Conservation (phyloP, 805 yeast species). For the Ogataea ganodermae region DNA sequence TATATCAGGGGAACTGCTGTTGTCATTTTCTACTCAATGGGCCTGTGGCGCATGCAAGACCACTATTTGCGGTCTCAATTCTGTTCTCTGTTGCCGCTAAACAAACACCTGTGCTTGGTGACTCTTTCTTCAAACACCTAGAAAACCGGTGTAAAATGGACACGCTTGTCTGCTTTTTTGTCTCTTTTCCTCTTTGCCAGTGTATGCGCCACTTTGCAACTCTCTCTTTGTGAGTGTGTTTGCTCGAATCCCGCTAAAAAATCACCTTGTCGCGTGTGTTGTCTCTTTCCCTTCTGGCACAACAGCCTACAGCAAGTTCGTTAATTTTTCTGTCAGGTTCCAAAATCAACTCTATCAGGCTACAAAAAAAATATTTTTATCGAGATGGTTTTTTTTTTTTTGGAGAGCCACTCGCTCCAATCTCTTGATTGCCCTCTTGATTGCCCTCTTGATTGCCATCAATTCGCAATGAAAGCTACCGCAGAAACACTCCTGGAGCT, state of each 20-base stretch:
- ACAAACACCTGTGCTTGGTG: not conserved
- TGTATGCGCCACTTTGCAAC: not conserved
- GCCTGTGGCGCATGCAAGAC: not conserved
- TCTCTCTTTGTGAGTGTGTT: not conserved
- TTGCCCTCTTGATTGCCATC: not conserved
- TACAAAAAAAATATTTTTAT: not conserved
- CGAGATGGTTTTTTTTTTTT: not conserved
- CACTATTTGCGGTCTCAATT: not conserved
- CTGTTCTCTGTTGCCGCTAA: not conserved
- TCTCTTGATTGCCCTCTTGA: not conserved
- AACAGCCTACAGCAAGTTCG: constrained; percentile 11
- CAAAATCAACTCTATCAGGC: constrained; percentile 3
- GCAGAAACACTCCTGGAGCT: constrained; percentile 6
- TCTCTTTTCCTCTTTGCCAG: no score
- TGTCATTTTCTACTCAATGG: constrained; percentile 53
- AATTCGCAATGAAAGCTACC: not conserved
- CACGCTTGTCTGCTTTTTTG: not conserved
- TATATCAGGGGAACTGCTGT: constrained; percentile 92
- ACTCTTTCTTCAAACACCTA: not conserved
- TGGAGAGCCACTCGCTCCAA: no score
- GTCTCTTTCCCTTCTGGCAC: not conserved
- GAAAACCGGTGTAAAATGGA: no score
- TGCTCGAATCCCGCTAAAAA: not conserved
- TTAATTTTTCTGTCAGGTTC: constrained; percentile 10
- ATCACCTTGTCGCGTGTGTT: not conserved